phyloP scores from a whole-genome alignment of 441 rosid species.

The Syzygium malaccense region DNA sequence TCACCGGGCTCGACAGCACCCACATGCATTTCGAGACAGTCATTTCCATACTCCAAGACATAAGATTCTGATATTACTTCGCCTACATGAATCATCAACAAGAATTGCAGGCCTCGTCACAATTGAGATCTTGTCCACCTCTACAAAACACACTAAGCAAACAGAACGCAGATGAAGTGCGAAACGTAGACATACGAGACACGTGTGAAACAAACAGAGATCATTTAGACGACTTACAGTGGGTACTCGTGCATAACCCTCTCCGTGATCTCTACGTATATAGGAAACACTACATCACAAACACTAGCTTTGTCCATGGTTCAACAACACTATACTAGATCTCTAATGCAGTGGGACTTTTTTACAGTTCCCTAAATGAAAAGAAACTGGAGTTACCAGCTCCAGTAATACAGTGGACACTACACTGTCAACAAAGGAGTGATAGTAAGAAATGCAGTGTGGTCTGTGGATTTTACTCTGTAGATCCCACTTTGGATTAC shows the following conservation, averaged over 20 bases:
- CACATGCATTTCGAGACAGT: conserved; percentile 88
- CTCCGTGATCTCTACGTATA: neutral
- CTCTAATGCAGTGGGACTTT: neutral
- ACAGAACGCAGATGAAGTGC: neutral
- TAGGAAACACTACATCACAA: neutral
- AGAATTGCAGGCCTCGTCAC: neutral
- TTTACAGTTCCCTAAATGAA: neutral
- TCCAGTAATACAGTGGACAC: neutral
- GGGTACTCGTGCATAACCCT: neutral
- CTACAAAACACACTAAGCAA: neutral
- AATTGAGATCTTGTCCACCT: neutral
- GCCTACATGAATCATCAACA: conserved; percentile 29
- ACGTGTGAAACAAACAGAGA: neutral
- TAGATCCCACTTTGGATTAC: neutral
- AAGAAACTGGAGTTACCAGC: neutral
- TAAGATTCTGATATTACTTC: conserved; percentile 72
- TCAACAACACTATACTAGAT: neutral
- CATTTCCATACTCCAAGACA: conserved; percentile 82
- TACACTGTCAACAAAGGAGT: neutral
- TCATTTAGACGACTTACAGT: neutral
- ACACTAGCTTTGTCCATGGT: neutral
- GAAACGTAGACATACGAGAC: neutral
- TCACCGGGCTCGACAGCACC: conserved; percentile 73
- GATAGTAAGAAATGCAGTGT: neutral
- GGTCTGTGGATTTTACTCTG: neutral